phyloP scores from a whole-genome alignment of 768 basidiomycete genomes.

The Russula sp. region DNA sequence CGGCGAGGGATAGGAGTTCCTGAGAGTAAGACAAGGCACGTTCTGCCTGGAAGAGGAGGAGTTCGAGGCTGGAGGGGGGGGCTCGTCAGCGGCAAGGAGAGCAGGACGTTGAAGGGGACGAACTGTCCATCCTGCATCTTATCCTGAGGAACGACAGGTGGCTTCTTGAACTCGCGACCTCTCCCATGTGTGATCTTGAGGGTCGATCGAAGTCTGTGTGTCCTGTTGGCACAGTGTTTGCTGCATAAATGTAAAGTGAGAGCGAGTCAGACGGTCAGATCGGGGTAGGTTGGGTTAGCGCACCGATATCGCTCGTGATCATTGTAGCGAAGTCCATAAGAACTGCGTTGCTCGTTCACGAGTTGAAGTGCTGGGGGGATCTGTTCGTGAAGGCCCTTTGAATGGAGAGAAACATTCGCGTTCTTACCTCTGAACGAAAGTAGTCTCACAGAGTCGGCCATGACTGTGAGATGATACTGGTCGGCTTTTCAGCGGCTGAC shows the following conservation, averaged over 20 bases:
- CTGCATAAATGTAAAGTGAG: slow-evolving; percentile 33
- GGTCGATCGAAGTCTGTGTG: slow-evolving; percentile 78
- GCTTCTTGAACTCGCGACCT: slow-evolving; percentile 84
- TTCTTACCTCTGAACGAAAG: slow-evolving; percentile 38
- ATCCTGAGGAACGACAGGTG: slow-evolving; percentile 59
- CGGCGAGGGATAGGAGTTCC: slow-evolving; percentile 51
- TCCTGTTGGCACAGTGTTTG: slow-evolving; percentile 87
- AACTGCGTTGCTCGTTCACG: slow-evolving; percentile 81
- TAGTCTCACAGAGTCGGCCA: slow-evolving; percentile 9
- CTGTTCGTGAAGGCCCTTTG: not conserved
- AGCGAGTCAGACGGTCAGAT: not conserved
- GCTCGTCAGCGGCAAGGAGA: slow-evolving; percentile 13
- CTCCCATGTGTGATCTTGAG: slow-evolving; percentile 85
- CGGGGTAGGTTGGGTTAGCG: slow-evolving; percentile 10
- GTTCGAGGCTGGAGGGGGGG: slow-evolving; percentile 50
- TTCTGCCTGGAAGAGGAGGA: slow-evolving; percentile 85
- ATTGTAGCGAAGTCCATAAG: slow-evolving; percentile 86
- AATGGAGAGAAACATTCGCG: not conserved
- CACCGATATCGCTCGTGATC: slow-evolving; percentile 84
- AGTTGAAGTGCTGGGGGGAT: slow-evolving; percentile 62
- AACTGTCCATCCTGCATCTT: slow-evolving; percentile 81
- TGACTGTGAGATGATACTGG: not conserved
- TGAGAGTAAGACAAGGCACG: slow-evolving; percentile 89
- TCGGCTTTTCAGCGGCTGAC: slow-evolving; percentile 15
- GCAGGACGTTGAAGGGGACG: slow-evolving; percentile 26